phyloP scores from a whole-genome alignment of 2,329 filamentous ascomycete species.

The Beauveria pseudobassiana region DNA sequence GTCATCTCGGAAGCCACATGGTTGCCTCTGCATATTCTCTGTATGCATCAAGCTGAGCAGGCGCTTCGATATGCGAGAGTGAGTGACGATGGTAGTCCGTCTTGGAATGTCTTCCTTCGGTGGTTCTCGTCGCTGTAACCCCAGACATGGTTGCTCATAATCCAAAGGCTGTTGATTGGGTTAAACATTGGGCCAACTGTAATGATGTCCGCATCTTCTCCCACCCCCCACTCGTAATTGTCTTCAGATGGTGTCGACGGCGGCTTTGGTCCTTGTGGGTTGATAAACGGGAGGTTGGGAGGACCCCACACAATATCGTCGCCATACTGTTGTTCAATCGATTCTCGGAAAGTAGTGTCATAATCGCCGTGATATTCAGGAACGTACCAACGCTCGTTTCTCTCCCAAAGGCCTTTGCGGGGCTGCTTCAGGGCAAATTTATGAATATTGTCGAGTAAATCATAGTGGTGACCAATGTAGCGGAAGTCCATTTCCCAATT shows the following conservation, averaged over 20 bases:
- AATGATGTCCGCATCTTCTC: constrained; percentile 67
- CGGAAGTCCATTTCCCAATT: constrained; percentile 83
- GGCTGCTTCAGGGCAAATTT: constrained; percentile 61
- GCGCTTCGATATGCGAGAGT: constrained; percentile 63
- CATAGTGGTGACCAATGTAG: constrained; percentile 74
- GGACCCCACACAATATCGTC: constrained; percentile 60
- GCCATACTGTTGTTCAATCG: constrained; percentile 48
- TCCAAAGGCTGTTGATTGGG: constrained; percentile 64
- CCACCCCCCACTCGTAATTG: constrained; percentile 67
- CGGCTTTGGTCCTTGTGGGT: constrained; percentile 56
- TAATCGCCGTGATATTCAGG: constrained; percentile 61
- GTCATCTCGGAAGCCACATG: constrained; percentile 79
- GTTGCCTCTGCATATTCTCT: constrained; percentile 64
- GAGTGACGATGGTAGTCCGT: constrained; percentile 70
- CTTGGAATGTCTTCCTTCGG: constrained; percentile 54
- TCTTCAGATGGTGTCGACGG: constrained; percentile 53
- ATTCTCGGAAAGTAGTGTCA: constrained; percentile 56
- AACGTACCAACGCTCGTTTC: constrained; percentile 66
- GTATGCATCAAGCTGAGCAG: constrained; percentile 71
- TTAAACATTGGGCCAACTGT: constrained; percentile 76
- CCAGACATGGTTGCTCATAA: constrained; percentile 60
- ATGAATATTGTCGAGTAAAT: constrained; percentile 60
- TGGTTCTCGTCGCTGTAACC: constrained; percentile 51
- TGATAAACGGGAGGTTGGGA: constrained; percentile 49
- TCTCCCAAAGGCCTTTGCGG: constrained; percentile 66